phyloP scores from a whole-genome alignment of 352 stramenopile species.

The Pythium vanterpoolii region DNA sequence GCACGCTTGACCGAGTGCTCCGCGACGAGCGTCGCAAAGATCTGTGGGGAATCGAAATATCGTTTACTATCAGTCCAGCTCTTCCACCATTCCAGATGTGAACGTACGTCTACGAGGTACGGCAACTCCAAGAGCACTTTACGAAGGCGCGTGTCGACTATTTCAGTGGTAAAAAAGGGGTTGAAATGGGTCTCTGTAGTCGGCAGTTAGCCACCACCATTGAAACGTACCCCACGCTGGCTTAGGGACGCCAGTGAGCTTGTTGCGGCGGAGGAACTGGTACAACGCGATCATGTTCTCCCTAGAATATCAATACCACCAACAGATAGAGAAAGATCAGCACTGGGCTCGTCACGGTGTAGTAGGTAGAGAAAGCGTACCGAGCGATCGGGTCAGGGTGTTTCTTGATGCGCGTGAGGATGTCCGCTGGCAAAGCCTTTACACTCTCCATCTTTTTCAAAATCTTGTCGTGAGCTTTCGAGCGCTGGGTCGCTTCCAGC shows the following conservation, averaged over 20 bases:
- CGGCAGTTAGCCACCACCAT: background rate
- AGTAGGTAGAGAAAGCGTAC: constrained; percentile 10
- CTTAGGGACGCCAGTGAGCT: constrained; percentile 61
- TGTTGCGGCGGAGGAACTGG: constrained; percentile 68
- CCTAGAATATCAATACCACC: constrained; percentile 13
- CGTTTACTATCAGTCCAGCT: background rate
- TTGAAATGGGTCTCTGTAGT: background rate
- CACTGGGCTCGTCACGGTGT: background rate
- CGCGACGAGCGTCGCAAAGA: constrained; percentile 56
- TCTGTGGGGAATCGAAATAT: constrained; percentile 17
- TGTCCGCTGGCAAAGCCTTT: constrained; percentile 54
- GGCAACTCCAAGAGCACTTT: constrained; percentile 74
- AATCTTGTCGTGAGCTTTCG: constrained; percentile 73
- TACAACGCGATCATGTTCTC: constrained; percentile 86
- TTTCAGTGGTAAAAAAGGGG: background rate
- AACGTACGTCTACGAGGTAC: constrained; percentile 64
- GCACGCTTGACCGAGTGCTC: constrained; percentile 70
- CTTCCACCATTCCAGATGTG: background rate
- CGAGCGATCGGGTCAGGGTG: constrained; percentile 57
- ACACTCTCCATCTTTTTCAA: constrained; percentile 79
- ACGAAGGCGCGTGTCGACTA: constrained; percentile 59
- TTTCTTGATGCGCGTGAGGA: constrained; percentile 75
- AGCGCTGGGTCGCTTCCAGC: constrained; percentile 45
- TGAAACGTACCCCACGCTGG: constrained; percentile 50
- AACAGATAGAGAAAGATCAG: constrained; percentile 6